phyloP scores from a whole-genome alignment of 176 grass and related monocot genomes.

The Avena atlantica region DNA sequence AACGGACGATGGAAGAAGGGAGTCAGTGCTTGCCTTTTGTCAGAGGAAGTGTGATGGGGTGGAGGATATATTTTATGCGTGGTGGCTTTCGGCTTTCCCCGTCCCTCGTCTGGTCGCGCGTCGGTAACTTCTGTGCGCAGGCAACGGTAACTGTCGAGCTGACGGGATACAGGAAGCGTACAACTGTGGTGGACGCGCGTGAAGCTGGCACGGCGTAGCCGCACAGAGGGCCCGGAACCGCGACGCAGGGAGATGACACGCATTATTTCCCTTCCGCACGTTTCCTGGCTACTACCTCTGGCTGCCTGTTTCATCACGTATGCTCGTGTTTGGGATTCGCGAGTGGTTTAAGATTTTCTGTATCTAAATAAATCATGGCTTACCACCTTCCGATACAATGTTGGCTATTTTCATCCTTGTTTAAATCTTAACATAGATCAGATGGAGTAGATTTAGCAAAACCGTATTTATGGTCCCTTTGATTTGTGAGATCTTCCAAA shows the following conservation, averaged over 20 bases:
- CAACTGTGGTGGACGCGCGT: slow-evolving; percentile 32
- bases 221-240: background rate
- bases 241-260: slow-evolving; percentile 37
- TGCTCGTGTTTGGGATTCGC: background rate
- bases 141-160: slow-evolving; percentile 41
- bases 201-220: slow-evolving; percentile 24
- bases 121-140: slow-evolving; percentile 26
- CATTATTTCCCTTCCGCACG: background rate
- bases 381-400: too few species aligned
- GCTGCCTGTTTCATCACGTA: background rate
- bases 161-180: slow-evolving; percentile 33
- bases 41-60: slow-evolving; percentile 33
- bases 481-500: too few species aligned
- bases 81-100: background rate
- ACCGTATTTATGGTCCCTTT: too few species aligned
- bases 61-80: slow-evolving; percentile 45
- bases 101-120: slow-evolving; percentile 36
- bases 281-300: background rate
- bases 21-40: slow-evolving; percentile 25
- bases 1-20: slow-evolving; percentile 13
- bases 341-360: too few species aligned
- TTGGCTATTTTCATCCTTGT: too few species aligned
- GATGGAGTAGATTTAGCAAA: too few species aligned
- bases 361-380: too few species aligned
- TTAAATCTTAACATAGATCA: too few species aligned